These are phyloP conservation scores for Amborella trichopoda DNA, from an alignment of 164 flowering plant genomes.

Conservation along the genomic window DNA sequence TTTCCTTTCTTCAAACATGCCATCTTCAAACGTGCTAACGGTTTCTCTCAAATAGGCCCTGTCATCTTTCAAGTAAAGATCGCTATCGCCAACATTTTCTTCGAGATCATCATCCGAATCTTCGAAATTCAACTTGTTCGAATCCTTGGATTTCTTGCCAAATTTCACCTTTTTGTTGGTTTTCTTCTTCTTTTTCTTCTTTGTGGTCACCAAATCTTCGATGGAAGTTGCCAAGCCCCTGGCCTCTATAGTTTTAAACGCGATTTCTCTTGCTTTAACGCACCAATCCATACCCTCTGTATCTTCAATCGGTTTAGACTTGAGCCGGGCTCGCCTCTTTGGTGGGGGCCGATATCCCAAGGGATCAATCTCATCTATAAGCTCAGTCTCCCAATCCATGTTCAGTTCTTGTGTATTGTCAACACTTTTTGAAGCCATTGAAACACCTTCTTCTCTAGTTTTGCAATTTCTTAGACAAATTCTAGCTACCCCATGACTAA, in stretches of 20 bases:
- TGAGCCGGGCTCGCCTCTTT: constrained; percentile 5
- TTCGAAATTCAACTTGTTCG: constrained; percentile 12
- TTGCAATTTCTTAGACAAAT: constrained; percentile 3
- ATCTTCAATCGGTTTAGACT: constrained; percentile 36
- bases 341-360: constrained; percentile 26
- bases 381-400: constrained; percentile 64
- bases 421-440: constrained; percentile 3
- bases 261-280: constrained; percentile 62
- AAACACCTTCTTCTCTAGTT: background rate
- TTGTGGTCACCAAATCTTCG: constrained; percentile 38
- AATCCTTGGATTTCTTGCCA: constrained; percentile 9
- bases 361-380: constrained; percentile 52
- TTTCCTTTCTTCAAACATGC: constrained; percentile 59
- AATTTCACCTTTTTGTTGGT: constrained; percentile 18
- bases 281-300: constrained; percentile 85
- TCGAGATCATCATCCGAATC: constrained; percentile 22
- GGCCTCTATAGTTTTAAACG: constrained; percentile 61
- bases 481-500: constrained; percentile 4
- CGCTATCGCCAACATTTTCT: constrained; percentile 15
- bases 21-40: constrained; percentile 49
- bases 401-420: constrained; percentile 6
- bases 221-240: constrained; percentile 42
- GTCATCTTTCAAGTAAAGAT: constrained; percentile 5
- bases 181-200: constrained; percentile 39
- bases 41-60: constrained; percentile 17